These are phyloP conservation scores for Chlamydomonas schloesseri DNA, from an alignment of 139 green algal genomes.

Conservation along the genomic window DNA sequence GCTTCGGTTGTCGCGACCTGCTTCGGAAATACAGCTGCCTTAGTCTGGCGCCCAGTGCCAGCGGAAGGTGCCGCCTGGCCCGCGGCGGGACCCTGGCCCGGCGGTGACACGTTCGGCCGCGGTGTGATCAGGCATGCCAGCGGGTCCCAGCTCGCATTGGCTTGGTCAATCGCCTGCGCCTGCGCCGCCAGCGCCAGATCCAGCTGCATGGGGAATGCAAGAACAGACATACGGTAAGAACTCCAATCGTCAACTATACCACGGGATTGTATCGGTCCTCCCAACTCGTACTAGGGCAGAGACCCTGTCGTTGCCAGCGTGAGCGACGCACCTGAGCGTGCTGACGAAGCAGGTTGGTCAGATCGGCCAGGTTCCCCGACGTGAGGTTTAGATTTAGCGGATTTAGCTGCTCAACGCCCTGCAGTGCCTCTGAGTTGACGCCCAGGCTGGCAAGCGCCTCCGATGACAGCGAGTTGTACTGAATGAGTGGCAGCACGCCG, in stretches of 20 bases:
- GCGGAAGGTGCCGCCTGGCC: conserved; percentile 10
- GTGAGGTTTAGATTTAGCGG: neutral
- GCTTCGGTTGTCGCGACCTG: conserved; percentile 31
- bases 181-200: conserved; percentile 38
- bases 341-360: conserved; percentile 22
- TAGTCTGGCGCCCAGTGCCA: conserved; percentile 13
- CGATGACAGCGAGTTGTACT: neutral
- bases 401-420: conserved; percentile 20
- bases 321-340: conserved; percentile 10
- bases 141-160: conserved; percentile 20
- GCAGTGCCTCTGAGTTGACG: conserved; percentile 13
- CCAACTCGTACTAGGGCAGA: too few species aligned
- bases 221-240: too few species aligned
- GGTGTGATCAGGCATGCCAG: conserved; percentile 42
- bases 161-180: conserved; percentile 26
- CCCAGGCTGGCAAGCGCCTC: conserved; percentile 24
- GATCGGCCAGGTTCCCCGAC: conserved; percentile 19
- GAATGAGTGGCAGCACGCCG: conserved; percentile 2
- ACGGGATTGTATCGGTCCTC: too few species aligned
- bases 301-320: too few species aligned
- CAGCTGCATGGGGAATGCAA: neutral
- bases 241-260: too few species aligned
- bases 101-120: conserved; percentile 21
- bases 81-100: neutral
- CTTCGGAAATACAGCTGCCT: neutral